Conservation (phyloP, 2,329 filamentous ascomycete genomes). For the Phialophora tarda region DNA sequence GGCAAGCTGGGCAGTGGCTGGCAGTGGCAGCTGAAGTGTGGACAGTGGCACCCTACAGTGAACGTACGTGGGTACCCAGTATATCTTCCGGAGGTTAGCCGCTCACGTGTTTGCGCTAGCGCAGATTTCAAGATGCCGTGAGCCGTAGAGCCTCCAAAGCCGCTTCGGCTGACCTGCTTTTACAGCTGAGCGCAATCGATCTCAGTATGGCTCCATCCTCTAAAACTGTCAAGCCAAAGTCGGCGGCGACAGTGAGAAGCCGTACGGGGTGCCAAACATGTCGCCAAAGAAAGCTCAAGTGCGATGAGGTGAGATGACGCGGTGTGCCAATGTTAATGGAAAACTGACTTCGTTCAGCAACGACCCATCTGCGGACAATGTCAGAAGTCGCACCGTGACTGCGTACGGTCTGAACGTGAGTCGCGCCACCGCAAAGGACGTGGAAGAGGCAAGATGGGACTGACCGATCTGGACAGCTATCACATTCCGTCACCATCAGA, state of each 20-base stretch:
- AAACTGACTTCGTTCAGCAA: conserved; percentile 26
- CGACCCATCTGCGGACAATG: conserved; percentile 37
- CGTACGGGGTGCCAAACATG: conserved; percentile 41
- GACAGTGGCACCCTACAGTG: not conserved
- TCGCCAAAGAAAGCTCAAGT: conserved; percentile 39
- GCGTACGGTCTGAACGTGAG: conserved; percentile 36
- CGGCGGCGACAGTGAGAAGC: conserved; percentile 30
- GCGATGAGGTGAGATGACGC: conserved; percentile 37
- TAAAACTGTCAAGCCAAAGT: conserved; percentile 26
- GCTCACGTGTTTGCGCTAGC: not conserved
- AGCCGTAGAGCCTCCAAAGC: not conserved
- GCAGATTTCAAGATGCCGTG: conserved; percentile 2
- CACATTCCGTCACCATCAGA: conserved; percentile 71
- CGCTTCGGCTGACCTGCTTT: conserved; percentile 22
- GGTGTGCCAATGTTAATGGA: conserved; percentile 11
- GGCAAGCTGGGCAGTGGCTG: too few relatives aligned
- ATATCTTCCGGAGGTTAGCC: not conserved
- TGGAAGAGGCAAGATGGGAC: not conserved
- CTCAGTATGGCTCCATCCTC: conserved; percentile 1
- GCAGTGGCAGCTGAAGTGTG: too few relatives aligned
- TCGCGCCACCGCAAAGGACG: not conserved
- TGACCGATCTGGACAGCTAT: conserved; percentile 50
- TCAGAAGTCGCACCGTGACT: conserved; percentile 36
- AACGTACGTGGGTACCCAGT: too few relatives aligned
- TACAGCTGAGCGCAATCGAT: conserved; percentile 10